Base-by-base conservation (phyloP, 2,329 filamentous ascomycete genomes). In the Fusarium sacchari region DNA sequence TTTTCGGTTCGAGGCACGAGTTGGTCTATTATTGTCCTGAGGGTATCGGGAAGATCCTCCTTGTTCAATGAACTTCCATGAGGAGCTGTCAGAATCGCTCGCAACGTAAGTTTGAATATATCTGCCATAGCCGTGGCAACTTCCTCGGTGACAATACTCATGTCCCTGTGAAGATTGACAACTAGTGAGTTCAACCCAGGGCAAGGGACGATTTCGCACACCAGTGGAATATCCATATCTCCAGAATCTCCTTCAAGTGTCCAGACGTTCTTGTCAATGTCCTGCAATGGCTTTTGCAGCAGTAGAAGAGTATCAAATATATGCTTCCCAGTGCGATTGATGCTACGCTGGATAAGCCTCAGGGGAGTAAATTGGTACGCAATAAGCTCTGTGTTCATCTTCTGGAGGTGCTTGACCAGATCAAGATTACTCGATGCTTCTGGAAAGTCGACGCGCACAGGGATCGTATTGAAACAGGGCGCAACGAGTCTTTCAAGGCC, bases 401-500 rank as follows among this genome's bases (percentile, higher is more conserved):
- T 81, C 58, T 95, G 92, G 6, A 94, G 85, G 6, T 83, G 80
- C 64, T 87, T 88, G 32, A 92, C 82, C 17, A 95, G 79, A 10
- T 91, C 87, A 1, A 85, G 76, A 64, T 91, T 90, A 22, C 86
- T 87, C 2, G 80, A 83, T 5, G 80, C 80, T 6, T 79, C 78
- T 3, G 85, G 82, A 15, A 93, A 69, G 37, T 89, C 82, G 22
- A 90, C 82, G 32, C 94, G 88, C 4, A 95, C 79, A 1, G 95
- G 94, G 18, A 97, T 82, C 0, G 95, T 97, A 79, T 97, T 98
- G 85, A 98, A 97, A 80, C 94, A 97, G 0, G 95, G 95, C 1
- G 94, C 94, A n/a, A 97, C 89, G 11, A 97, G 87, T 8, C 87
- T 85, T 42, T 95, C 91, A 17, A 96, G 84, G 0, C 88, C 88